Evolutionary conservation across 2,329 filamentous ascomycete genomes (phyloP), one percentile per base, ranked within the genome.

Genomic region (Fusarium beomiforme): DNA sequence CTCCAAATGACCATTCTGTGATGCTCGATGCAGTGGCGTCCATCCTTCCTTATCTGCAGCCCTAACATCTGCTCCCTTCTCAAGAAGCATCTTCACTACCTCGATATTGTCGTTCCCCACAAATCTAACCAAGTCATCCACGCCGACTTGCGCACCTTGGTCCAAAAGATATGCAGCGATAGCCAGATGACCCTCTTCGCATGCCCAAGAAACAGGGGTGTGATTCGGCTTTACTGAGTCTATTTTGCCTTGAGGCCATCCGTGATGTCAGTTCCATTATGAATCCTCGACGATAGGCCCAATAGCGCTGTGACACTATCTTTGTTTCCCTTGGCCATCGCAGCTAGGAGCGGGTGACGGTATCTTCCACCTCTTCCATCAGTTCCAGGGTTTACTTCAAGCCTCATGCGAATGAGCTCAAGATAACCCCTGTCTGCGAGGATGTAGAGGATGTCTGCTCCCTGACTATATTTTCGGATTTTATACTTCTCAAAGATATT

Each of bases 391-490:
- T 47, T 29, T 8, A 23, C 0, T 36, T 19, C 12, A 6, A 46
- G 21, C 6, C 39, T 53, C 2, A 14, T 36, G 4, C 31, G 64
- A 23, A 47, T 67, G 47, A 46, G 21, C 14, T 11, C 17, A 3
- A 44, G 64, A 46, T 13, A 56, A 16, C 41, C 53, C 24, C 21
- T 43, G 29, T 72, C 61, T 1, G 69, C 64, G 1, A 73, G 53
- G 6, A 73, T 37, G 29, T 73, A 72, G 11, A 70, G 19, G 1
- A 73, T 43, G 8, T 62, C 64, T 42, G 56, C 59, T 1, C 12
- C 19, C 2, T 16, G 2, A 8, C 29, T 54, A 17, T 62, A 57
- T 9, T 21, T 53, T 5, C 59, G 51, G 4, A 34, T 5, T 2
- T 55, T 2, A 12, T 29, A 8, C 26, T 16, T 54, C 14, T 68